Base-by-base conservation (phyloP, 257 asterid species). In the Schizonepeta tenuifolia region DNA sequence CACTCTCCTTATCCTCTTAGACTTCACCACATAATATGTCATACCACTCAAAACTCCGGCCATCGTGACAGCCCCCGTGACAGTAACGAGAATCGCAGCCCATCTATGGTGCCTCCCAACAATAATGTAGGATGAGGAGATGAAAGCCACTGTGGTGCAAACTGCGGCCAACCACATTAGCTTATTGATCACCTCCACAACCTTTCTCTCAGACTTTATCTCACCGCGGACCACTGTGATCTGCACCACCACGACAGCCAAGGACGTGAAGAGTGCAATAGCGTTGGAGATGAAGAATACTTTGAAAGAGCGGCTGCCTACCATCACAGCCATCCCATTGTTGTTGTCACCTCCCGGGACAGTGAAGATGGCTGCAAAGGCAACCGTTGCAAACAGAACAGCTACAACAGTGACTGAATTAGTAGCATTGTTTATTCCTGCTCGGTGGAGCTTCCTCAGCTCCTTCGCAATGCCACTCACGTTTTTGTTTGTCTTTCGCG, bases 91-190 rank as follows among this genome's bases (percentile, higher is more conserved):
- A 67, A 84, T 68, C 0, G 97, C 96, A 15, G 93, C 96, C 93
- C 91, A 90, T 56, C 28, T 68, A 44, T 78, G 67, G 40, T 74
- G 93, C 78, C 78, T 56, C 0, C 97, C 97, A 7, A 88, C 80
- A 14, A 90, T 84, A 10, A 90, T 86, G 67, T 88, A 90, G 24
- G 89, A 81, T 0, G 96, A 81, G 15, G 97, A 82, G 41, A 90
- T 83, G 64, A 88, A 90, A 3, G 97, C 97, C 71, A 88, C 84
- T 0, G 89, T 83, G 12, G 97, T 90, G 81, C 92, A 90, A 53
- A 86, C 91, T 0, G 97, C 79, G 56, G 97, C 97, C 81, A 88
- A 56, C 97, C 97, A 90, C 97, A 90, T 90, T 44, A 90, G 43
- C 84, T 90, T 90, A 57, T 88, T 90, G 33, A 88, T 88, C 71